Evolutionary conservation across 169 alveolate genomes (phyloP).

Genomic region (Perkinsus olseni): DNA sequence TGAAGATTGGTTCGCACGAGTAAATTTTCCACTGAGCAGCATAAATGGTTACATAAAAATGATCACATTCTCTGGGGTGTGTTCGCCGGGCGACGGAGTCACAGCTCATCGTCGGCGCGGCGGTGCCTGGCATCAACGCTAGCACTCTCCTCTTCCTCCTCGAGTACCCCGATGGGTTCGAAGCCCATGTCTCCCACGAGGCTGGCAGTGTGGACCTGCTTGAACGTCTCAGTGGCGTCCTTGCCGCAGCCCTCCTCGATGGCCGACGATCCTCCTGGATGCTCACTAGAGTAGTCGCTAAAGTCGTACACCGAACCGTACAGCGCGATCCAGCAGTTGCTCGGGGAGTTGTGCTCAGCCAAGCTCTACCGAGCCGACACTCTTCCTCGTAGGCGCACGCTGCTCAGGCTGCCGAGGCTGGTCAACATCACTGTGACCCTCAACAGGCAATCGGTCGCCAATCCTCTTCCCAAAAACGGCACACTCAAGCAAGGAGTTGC

Average conservation of each 20-base stretch:
- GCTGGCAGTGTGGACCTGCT: not conserved
- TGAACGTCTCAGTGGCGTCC: slow-evolving; percentile 32
- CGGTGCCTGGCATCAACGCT: not conserved
- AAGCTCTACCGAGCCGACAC: slow-evolving; percentile 15
- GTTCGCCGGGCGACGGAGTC: too few relatives aligned
- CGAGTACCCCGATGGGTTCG: not conserved
- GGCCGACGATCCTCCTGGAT: slow-evolving; percentile 58
- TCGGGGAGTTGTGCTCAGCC: slow-evolving; percentile 40
- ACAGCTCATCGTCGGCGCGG: not conserved
- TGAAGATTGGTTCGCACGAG: too few relatives aligned
- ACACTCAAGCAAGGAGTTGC: slow-evolving; percentile 50
- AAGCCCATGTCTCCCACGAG: not conserved
- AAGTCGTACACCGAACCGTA: slow-evolving; percentile 51
- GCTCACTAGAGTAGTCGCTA: slow-evolving; percentile 41
- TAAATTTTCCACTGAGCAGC: too few relatives aligned
- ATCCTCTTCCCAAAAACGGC: slow-evolving; percentile 48
- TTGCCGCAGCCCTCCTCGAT: slow-evolving; percentile 44
- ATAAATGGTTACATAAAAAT: too few relatives aligned
- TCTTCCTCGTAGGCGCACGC: not conserved
- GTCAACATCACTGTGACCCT: not conserved
- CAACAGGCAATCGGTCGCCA: slow-evolving; percentile 10
- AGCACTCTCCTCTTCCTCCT: not conserved
- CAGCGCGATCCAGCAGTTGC: slow-evolving; percentile 51
- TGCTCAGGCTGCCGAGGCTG: slow-evolving; percentile 13
- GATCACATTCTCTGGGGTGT: too few relatives aligned